These are phyloP conservation scores for Phyllosticta paracitricarpa DNA, from an alignment of 2,329 filamentous ascomycete genomes.

Conservation along the genomic window DNA sequence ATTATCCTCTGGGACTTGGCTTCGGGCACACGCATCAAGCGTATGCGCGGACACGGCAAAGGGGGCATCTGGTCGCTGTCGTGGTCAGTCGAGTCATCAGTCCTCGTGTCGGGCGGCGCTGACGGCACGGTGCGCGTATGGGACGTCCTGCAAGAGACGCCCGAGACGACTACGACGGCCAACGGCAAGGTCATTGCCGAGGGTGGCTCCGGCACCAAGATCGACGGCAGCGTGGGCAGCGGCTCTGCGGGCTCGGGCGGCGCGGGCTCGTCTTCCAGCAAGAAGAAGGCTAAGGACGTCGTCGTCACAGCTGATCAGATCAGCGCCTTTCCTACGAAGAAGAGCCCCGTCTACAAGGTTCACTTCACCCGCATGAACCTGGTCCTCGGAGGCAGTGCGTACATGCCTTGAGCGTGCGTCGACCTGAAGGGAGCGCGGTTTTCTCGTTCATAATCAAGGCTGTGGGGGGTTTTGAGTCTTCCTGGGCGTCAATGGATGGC, in stretches of 20 bases:
- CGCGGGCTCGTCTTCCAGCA: slow-evolving; percentile 14
- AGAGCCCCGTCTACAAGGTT: slow-evolving; percentile 86
- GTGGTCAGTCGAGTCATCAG: slow-evolving; percentile 86
- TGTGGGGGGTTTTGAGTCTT: too few relatives aligned
- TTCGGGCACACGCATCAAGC: slow-evolving; percentile 79
- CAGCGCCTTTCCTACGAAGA: slow-evolving; percentile 90
- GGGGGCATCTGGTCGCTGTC: slow-evolving; percentile 88
- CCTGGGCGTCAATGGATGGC: neutral
- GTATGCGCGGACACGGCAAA: slow-evolving; percentile 86
- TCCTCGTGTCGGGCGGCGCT: slow-evolving; percentile 81
- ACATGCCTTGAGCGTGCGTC: slow-evolving; percentile 36
- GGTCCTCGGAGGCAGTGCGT: slow-evolving; percentile 71
- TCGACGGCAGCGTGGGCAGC: slow-evolving; percentile 31
- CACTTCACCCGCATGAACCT: slow-evolving; percentile 93
- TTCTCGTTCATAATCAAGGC: too few relatives aligned
- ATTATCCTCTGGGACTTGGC: slow-evolving; percentile 92
- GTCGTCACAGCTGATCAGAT: slow-evolving; percentile 90
- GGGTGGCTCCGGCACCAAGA: slow-evolving; percentile 35
- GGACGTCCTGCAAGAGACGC: slow-evolving; percentile 72
- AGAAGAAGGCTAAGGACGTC: slow-evolving; percentile 78
- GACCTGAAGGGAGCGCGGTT: too few relatives aligned
- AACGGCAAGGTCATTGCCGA: slow-evolving; percentile 45
- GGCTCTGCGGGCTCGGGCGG: slow-evolving; percentile 21
- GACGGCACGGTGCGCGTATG: slow-evolving; percentile 90
- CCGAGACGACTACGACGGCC: slow-evolving; percentile 39